Evolutionary conservation across 768 basidiomycete species (phyloP).

Genomic region (Rhizopogon vesiculosus): DNA sequence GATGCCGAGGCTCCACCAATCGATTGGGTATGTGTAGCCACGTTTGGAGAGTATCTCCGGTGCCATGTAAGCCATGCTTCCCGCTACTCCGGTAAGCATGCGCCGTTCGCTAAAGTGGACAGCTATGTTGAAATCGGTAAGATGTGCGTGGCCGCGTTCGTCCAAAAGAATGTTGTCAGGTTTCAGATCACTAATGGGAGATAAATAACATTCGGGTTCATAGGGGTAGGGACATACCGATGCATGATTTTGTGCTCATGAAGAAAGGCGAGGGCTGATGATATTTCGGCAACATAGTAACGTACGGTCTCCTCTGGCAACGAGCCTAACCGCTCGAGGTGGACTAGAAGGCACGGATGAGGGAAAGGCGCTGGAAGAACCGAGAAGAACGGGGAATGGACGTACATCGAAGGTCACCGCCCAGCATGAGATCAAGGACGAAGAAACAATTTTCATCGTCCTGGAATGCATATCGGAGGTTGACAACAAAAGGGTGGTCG

Average conservation of each 20-base stretch:
- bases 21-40: slow-evolving; percentile 91
- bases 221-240: slow-evolving; percentile 50
- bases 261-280: slow-evolving; percentile 83
- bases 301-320: slow-evolving; percentile 75
- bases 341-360: slow-evolving; percentile 47
- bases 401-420: slow-evolving; percentile 91
- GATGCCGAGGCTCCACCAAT: slow-evolving; percentile 97
- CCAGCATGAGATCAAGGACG: slow-evolving; percentile 95
- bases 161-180: slow-evolving; percentile 98
- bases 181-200: slow-evolving; percentile 73
- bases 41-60: slow-evolving; percentile 87
- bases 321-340: slow-evolving; percentile 76
- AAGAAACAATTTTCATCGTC: slow-evolving; percentile 99
- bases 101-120: slow-evolving; percentile 91
- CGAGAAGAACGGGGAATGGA: slow-evolving; percentile 7
- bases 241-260: slow-evolving; percentile 96
- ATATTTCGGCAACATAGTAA: slow-evolving; percentile 87
- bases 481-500: slow-evolving; percentile 94
- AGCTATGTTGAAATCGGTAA: slow-evolving; percentile 98
- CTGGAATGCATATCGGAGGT: slow-evolving; percentile 94
- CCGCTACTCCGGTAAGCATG: slow-evolving; percentile 85
- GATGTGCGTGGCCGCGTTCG: slow-evolving; percentile 91
- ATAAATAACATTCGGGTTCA: background rate
- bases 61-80: slow-evolving; percentile 99
- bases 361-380: background rate